Percentiles rank a stretch among this genome's conserved stretches.
Conservation (phyloP, 495 filamentous ascomycete genomes). For the Cairneyella variabilis region DNA sequence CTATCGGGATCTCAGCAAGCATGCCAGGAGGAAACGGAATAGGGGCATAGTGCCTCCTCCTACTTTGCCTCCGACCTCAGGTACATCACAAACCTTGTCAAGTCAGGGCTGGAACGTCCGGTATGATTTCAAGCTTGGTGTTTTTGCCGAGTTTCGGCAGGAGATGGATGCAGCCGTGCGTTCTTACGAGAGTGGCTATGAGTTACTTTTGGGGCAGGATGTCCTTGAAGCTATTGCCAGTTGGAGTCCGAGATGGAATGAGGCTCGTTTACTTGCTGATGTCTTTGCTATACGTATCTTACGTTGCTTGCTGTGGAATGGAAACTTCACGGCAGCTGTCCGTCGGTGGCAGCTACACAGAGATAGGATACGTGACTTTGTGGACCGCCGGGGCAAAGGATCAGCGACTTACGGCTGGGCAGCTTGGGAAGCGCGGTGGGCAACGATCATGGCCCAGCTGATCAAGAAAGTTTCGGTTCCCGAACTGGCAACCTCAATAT, state of each 20-base stretch:
- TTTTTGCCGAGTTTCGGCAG: slow-evolving; percentile 85
- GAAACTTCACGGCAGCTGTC: slow-evolving; percentile 69
- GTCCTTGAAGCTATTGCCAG: slow-evolving; percentile 82
- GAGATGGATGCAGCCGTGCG: slow-evolving; percentile 83
- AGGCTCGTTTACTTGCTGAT: slow-evolving; percentile 78
- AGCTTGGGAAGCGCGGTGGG: slow-evolving; percentile 84
- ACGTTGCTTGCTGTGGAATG: slow-evolving; percentile 72
- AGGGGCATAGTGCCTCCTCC: slow-evolving; percentile 71
- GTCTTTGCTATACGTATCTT: slow-evolving; percentile 72
- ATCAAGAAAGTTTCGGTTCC: slow-evolving; percentile 58
- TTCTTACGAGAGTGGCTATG: slow-evolving; percentile 82
- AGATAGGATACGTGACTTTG: slow-evolving; percentile 62
- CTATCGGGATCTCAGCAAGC: slow-evolving; percentile 86
- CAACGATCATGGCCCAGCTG: slow-evolving; percentile 72
- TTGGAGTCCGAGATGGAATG: slow-evolving; percentile 83
- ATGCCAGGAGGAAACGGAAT: slow-evolving; percentile 77
- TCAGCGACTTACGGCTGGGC: slow-evolving; percentile 81
- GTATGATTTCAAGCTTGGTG: slow-evolving; percentile 87
- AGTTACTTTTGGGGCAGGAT: slow-evolving; percentile 71
- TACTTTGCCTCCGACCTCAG: slow-evolving; percentile 76
- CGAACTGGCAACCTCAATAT: slow-evolving; percentile 34
- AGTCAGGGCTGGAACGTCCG: slow-evolving; percentile 83
- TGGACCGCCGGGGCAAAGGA: slow-evolving; percentile 79
- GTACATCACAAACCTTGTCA: slow-evolving; percentile 80
- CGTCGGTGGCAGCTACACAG: slow-evolving; percentile 74